phyloP scores from a whole-genome alignment of 192 early-diverging fungal species.

The Coemansia asiatica region DNA sequence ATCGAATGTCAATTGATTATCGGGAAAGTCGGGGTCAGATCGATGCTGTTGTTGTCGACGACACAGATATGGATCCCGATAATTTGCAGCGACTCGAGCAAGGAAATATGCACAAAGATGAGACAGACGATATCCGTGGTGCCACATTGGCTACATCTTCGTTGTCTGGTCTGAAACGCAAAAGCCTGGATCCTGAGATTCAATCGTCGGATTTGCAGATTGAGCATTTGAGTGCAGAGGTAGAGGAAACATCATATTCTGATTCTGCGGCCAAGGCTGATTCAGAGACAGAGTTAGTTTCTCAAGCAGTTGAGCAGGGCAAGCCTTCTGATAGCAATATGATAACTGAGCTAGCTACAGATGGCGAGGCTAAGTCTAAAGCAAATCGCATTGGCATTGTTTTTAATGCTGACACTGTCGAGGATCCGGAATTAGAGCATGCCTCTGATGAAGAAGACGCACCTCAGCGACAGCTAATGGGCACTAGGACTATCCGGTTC shows the following conservation, averaged over 20 bases:
- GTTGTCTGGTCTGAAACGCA: background rate
- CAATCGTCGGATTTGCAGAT: background rate
- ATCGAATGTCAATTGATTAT: background rate
- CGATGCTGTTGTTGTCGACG: background rate
- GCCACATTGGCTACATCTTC: background rate
- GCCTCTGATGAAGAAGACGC: slow-evolving; percentile 1
- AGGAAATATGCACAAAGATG: background rate
- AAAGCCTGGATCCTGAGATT: background rate
- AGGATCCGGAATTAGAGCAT: background rate
- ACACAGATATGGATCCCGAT: background rate
- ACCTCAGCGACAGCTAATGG: slow-evolving; percentile 28
- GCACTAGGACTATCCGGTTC: slow-evolving; percentile 40
- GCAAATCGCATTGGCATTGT: too few species aligned
- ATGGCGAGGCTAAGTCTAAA: too few species aligned
- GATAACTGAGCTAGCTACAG: too few species aligned
- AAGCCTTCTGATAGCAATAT: too few species aligned
- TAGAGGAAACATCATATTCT: background rate
- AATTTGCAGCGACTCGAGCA: background rate
- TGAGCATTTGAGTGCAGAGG: background rate
- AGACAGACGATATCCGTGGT: background rate
- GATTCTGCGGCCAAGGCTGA: background rate
- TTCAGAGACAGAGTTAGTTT: background rate
- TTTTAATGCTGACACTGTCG: background rate
- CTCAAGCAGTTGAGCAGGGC: background rate
- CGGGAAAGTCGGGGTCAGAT: background rate